Conservation (phyloP, 176 grass and related monocot species). For the Secale cereale region DNA sequence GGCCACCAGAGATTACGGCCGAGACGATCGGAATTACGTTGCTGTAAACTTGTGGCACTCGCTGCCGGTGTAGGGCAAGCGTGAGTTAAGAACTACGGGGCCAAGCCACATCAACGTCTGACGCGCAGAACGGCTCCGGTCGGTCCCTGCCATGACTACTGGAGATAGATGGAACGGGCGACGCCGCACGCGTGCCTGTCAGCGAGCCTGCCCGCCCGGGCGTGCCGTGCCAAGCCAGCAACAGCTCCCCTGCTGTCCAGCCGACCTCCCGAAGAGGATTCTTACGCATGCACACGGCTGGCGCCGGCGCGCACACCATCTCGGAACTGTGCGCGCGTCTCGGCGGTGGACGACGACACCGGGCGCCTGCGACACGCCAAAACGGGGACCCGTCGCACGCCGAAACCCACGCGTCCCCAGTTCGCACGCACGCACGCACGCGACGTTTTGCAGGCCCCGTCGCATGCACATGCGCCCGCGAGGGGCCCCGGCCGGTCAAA, state of each 20-base stretch:
- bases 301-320: background rate
- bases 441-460: background rate
- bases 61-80: background rate
- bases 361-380: background rate
- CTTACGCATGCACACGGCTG: background rate
- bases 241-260: background rate
- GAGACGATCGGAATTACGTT: too few species aligned
- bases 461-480: background rate
- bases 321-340: too few species aligned
- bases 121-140: background rate
- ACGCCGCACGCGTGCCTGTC: background rate
- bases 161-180: background rate
- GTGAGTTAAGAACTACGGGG: background rate
- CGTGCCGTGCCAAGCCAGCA: too few species aligned
- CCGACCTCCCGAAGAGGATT: background rate
- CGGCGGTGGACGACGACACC: background rate
- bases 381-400: background rate
- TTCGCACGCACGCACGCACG: background rate
- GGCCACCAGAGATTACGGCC: too few species aligned
- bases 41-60: background rate
- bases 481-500: constrained; percentile 19
- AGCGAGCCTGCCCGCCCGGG: too few species aligned
- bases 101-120: background rate
- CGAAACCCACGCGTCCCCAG: background rate
- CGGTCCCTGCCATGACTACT: too few species aligned